A percentile compares a stretch with the other conserved stretches of the same genome.
Conservation (phyloP, 345 rosid species). For the Aquilaria malaccensis region DNA sequence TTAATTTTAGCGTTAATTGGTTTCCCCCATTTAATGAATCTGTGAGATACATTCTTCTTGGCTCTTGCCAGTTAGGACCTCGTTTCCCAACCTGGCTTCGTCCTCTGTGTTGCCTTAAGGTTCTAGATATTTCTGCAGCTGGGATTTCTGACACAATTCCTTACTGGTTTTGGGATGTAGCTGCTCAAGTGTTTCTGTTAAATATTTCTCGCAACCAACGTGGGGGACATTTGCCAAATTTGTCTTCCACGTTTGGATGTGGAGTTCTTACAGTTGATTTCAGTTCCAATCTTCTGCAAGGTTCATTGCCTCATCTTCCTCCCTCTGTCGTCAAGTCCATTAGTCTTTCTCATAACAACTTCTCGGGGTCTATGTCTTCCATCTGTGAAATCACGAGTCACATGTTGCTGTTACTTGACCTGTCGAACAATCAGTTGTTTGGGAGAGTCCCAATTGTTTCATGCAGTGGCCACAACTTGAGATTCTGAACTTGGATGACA, state of each 20-base stretch:
- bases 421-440: not conserved
- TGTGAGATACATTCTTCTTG: not conserved
- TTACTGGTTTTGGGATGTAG: constrained; percentile 17
- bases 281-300: too few species aligned
- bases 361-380: not conserved
- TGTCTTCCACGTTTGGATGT: not conserved
- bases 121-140: constrained; percentile 20
- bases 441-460: not conserved
- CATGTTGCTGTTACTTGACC: not conserved
- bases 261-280: not conserved
- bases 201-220: not conserved
- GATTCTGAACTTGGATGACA: not conserved
- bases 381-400: not conserved
- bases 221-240: too few species aligned
- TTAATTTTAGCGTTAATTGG: constrained; percentile 21
- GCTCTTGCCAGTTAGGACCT: constrained; percentile 21
- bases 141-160: constrained; percentile 18
- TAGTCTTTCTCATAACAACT: not conserved
- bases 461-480: not conserved
- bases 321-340: not conserved
- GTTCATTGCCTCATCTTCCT: too few species aligned
- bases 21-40: constrained; percentile 19
- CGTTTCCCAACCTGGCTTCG: constrained; percentile 27
- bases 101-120: constrained; percentile 2
- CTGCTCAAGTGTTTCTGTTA: not conserved